A percentile compares a stretch with the other conserved stretches of the same genome.
These are phyloP conservation scores for Metschnikowia corniflorae DNA, from an alignment of 805 yeast genomes.

Conservation along the genomic window DNA sequence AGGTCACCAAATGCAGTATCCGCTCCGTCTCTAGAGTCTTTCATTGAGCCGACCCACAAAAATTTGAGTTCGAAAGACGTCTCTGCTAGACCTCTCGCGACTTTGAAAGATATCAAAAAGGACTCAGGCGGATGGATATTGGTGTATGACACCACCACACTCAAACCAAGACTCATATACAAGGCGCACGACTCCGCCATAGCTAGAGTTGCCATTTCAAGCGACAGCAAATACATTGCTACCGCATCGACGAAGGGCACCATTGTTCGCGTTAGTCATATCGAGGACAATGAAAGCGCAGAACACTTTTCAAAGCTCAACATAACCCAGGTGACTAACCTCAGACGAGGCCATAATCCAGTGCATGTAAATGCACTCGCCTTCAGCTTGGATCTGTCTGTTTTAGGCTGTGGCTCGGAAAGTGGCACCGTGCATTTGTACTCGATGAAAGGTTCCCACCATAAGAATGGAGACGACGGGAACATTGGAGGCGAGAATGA, in stretches of 20 bases:
- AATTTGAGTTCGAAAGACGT: constrained; percentile 13
- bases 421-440: constrained; percentile 42
- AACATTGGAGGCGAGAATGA: neutral
- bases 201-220: constrained; percentile 30
- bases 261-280: constrained; percentile 34
- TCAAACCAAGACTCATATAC: constrained; percentile 31
- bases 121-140: constrained; percentile 37
- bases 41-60: constrained; percentile 27
- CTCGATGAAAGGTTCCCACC: constrained; percentile 15
- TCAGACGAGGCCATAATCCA: constrained; percentile 40
- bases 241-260: constrained; percentile 44
- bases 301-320: constrained; percentile 10
- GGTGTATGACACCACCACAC: constrained; percentile 36
- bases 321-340: constrained; percentile 29
- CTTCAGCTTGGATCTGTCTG: constrained; percentile 31
- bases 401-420: constrained; percentile 40
- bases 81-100: constrained; percentile 15
- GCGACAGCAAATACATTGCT: constrained; percentile 29
- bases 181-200: constrained; percentile 39
- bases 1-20: neutral
- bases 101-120: constrained; percentile 27
- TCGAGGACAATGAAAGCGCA: constrained; percentile 8
- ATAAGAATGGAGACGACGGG: neutral
- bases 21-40: constrained; percentile 5
- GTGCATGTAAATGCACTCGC: constrained; percentile 32